Evolutionary conservation across 2,329 filamentous ascomycete genomes (phyloP).

Genomic region (Scedosporium apiospermum): DNA sequence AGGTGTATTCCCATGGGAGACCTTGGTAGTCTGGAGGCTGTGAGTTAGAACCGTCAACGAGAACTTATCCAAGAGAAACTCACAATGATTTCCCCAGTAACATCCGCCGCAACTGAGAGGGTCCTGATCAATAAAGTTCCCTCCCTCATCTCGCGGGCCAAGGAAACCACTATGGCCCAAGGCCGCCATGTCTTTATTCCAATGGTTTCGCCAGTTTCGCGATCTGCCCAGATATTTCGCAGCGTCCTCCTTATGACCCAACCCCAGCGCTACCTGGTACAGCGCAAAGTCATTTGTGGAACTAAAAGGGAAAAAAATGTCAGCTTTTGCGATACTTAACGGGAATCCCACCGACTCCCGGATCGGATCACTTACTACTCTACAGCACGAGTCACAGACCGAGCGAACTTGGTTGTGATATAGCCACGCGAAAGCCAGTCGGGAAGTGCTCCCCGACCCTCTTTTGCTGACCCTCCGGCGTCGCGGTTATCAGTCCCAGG

Average conservation of each 20-base stretch:
- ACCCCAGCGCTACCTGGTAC: conserved; percentile 52
- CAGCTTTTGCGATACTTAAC: background rate
- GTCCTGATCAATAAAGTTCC: conserved; percentile 39
- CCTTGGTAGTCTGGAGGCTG: conserved; percentile 42
- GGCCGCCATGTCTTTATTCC: conserved; percentile 48
- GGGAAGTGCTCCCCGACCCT: conserved; percentile 58
- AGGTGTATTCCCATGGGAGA: conserved; percentile 55
- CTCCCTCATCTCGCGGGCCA: conserved; percentile 47
- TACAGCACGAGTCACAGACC: conserved; percentile 54
- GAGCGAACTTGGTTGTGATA: conserved; percentile 51
- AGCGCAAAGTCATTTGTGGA: conserved; percentile 60
- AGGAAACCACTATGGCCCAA: conserved; percentile 57
- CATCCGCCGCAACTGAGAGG: conserved; percentile 52
- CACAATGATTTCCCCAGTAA: conserved; percentile 53
- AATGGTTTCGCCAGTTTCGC: conserved; percentile 63
- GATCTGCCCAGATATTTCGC: conserved; percentile 53
- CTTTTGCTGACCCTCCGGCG: conserved; percentile 50
- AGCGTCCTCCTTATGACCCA: conserved; percentile 41
- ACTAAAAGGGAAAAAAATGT: conserved; percentile 13
- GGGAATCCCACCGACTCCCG: background rate
- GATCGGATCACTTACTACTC: conserved; percentile 40
- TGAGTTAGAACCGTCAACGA: background rate
- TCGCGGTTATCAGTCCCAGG: conserved; percentile 51
- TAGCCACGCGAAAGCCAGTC: conserved; percentile 59
- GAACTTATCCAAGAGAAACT: background rate